Evolutionary conservation across 2,329 filamentous ascomycete species (phyloP).

Genomic region (Eutypella sp.): DNA sequence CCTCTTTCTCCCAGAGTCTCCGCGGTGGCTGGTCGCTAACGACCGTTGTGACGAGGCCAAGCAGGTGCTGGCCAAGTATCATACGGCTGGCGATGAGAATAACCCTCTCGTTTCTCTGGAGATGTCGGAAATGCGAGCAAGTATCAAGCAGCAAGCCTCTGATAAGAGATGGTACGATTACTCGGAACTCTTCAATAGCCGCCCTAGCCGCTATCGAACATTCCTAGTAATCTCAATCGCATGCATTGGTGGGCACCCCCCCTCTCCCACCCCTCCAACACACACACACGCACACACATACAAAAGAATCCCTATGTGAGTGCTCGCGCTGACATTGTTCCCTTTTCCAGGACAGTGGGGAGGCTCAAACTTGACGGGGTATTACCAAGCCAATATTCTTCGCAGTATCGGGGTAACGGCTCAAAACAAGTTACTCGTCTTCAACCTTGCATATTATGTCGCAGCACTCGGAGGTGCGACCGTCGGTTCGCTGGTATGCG

Average conservation of each 20-base stretch:
- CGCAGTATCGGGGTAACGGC: too few relatives aligned
- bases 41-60: constrained; percentile 34
- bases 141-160: constrained; percentile 39
- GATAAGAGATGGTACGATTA: constrained; percentile 46
- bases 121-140: constrained; percentile 37
- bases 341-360: too few relatives aligned
- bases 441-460: too few relatives aligned
- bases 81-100: constrained; percentile 36
- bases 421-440: too few relatives aligned
- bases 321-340: constrained; percentile 46
- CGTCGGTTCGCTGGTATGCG: constrained; percentile 40
- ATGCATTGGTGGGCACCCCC: too few relatives aligned
- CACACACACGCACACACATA: too few relatives aligned
- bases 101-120: constrained; percentile 36
- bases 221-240: too few relatives aligned
- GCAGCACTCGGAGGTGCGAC: constrained; percentile 48
- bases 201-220: constrained; percentile 45
- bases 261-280: too few relatives aligned
- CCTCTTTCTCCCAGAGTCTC: constrained; percentile 37
- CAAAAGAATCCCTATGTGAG: too few relatives aligned
- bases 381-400: too few relatives aligned
- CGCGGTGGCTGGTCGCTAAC: constrained; percentile 38
- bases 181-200: constrained; percentile 37
- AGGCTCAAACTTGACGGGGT: too few relatives aligned
- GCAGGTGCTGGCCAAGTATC: constrained; percentile 37